Base-by-base conservation (phyloP, 2,329 filamentous ascomycete genomes). In the Emergomyces orientalis region DNA sequence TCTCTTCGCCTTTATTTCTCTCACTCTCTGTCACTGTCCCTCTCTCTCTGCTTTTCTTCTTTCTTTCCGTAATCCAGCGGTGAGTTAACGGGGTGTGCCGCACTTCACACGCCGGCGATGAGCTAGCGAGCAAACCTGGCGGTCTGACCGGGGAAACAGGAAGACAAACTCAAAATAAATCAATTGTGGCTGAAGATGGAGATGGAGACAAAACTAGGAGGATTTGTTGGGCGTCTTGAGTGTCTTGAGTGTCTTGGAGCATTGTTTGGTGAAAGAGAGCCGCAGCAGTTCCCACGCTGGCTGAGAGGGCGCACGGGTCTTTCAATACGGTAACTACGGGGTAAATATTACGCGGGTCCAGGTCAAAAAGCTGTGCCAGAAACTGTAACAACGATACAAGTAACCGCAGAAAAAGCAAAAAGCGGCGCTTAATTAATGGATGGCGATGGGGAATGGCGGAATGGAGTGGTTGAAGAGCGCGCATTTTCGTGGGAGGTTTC, bases 401-500 rank as follows among this genome's bases (percentile, higher is more conserved):
- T 25, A 62, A 57, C 41, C 51, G 52, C 41, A 56, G 41, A 62
- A 62, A 62, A 60, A 55, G 45, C 47, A 60, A 59, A 62, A 54
- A 43, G 30, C 61, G 43, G 32, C 55, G 55, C 54, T 47, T 51
- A 55, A 39, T 32, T 57, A 30, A 37, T 41, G 30, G 54, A 58
- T 51, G 22, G 54, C 39, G 25, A 34, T 45, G 39, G 30, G 19
- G 25, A 51, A 43, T n/a, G 22, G 8, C 52, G 9, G 19, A n/a
- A 22, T 34, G 6, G 56, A 37, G 19, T 45, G 32, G 39, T 47
- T 32, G 56, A 41, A 45, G 39, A 52, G 9, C 30, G 32, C 59
- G 59, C 37, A 32, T 52, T 37, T 27, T 39, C 43, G 54, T 32
- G n/a, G 17, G 32, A 25, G 8, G 47, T 22, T 5, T 22, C 54